Evolutionary conservation across 805 yeast species (phyloP).

Genomic region (Vanderwaltozyma yarrowii): DNA sequence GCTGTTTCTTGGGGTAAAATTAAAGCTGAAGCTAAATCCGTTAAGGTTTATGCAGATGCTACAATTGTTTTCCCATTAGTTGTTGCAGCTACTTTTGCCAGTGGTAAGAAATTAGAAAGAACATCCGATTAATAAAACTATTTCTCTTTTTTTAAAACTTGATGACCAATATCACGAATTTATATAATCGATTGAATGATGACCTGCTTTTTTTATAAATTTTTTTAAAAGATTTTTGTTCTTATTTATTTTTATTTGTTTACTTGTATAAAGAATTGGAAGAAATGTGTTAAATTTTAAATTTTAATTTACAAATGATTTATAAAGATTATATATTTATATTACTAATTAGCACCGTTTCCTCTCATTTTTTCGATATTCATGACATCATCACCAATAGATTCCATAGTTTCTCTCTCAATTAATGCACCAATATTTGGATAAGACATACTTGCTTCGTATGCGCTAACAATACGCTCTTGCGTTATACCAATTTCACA

Average conservation of each 20-base stretch:
- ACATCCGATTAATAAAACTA: conserved; percentile 2
- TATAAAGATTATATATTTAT: too few species aligned
- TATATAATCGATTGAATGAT: background rate
- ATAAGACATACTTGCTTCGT: conserved; percentile 81
- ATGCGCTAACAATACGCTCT: conserved; percentile 64
- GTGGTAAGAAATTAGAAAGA: conserved; percentile 25
- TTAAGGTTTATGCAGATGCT: conserved; percentile 92
- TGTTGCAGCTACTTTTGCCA: conserved; percentile 96
- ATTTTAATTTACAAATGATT: background rate
- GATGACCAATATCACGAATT: conserved; percentile 2
- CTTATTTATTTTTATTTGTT: too few species aligned
- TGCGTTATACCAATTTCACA: conserved; percentile 85
- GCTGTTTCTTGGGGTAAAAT: conserved; percentile 99
- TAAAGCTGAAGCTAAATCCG: conserved; percentile 84
- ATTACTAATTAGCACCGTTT: conserved; percentile 4
- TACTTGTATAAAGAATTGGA: too few species aligned
- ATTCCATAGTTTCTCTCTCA: conserved; percentile 61
- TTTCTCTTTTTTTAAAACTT: too few species aligned
- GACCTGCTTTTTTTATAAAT: background rate
- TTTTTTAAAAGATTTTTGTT: too few species aligned
- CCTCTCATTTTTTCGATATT: conserved; percentile 73
- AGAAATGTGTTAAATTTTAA: too few species aligned
- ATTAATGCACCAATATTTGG: conserved; percentile 60
- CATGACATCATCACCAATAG: conserved; percentile 63
- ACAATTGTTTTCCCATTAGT: conserved; percentile 90